These are phyloP conservation scores for Gracilaria caudata DNA, from an alignment of 23 red algal species.

Conservation along the genomic window DNA sequence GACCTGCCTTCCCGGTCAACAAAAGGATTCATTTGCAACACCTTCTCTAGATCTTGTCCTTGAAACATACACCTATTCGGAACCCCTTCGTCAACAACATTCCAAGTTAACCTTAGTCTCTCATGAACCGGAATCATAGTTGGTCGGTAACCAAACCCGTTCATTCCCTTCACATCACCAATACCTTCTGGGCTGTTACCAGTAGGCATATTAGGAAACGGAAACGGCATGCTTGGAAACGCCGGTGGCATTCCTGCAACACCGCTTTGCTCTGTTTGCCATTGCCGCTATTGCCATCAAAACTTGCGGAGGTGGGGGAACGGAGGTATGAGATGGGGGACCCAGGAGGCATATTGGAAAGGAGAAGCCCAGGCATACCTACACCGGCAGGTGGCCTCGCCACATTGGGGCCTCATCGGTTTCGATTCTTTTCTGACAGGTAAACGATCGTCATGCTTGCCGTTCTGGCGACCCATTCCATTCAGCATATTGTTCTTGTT, in stretches of 20 bases:
- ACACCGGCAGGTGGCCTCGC: constrained; percentile 27
- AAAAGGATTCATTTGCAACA: not conserved
- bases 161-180: constrained; percentile 20
- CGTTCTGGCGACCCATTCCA: constrained; percentile 10
- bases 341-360: constrained; percentile 41
- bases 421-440: constrained; percentile 37
- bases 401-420: constrained; percentile 29
- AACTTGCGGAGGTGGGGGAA: constrained; percentile 62
- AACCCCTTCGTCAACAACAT: not conserved
- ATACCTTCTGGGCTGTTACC: constrained; percentile 15
- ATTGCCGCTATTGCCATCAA: constrained; percentile 57
- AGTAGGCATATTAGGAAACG: constrained; percentile 38
- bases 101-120: constrained; percentile 16
- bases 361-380: constrained; percentile 38
- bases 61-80: not conserved
- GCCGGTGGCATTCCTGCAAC: constrained; percentile 35
- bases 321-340: constrained; percentile 59
- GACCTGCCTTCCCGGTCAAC: not conserved
- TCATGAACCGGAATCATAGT: constrained; percentile 23
- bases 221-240: constrained; percentile 47
- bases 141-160: constrained; percentile 21
- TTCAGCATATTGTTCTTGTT: constrained; percentile 10
- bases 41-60: not conserved
- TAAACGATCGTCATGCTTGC: constrained; percentile 34
- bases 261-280: constrained; percentile 20